phyloP scores from a whole-genome alignment of 352 stramenopile genomes.

The Globisporangium ultimum region DNA sequence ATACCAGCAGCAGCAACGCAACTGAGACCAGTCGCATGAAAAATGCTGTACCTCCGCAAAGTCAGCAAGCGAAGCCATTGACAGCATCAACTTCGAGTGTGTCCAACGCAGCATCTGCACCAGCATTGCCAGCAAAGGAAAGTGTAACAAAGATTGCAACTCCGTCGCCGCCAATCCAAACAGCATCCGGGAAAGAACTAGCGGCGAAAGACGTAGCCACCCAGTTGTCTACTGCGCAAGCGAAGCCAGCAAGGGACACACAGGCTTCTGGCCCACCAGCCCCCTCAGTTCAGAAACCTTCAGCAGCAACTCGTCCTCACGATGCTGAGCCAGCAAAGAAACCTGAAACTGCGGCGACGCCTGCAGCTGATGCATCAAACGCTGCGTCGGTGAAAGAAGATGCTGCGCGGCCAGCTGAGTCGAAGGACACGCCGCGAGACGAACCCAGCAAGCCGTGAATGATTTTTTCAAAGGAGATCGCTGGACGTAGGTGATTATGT shows the following conservation, averaged over 20 bases:
- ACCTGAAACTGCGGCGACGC: neutral
- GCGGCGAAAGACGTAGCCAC: neutral
- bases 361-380: neutral
- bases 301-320: neutral
- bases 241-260: neutral
- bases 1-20: slow-evolving; percentile 4
- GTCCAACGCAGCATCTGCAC: neutral
- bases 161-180: neutral
- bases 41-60: neutral
- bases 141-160: neutral
- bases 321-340: neutral
- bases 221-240: neutral
- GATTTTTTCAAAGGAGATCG: neutral
- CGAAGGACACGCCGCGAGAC: neutral
- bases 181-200: neutral
- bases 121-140: neutral
- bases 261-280: neutral
- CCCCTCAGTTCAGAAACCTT: neutral
- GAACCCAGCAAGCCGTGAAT: neutral
- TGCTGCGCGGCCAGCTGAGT: neutral
- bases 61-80: neutral
- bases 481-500: neutral
- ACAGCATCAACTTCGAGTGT: neutral
- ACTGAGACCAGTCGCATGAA: neutral
- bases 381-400: neutral